phyloP scores from a whole-genome alignment of 305 asterid species.

The Fraxinus velutina region DNA sequence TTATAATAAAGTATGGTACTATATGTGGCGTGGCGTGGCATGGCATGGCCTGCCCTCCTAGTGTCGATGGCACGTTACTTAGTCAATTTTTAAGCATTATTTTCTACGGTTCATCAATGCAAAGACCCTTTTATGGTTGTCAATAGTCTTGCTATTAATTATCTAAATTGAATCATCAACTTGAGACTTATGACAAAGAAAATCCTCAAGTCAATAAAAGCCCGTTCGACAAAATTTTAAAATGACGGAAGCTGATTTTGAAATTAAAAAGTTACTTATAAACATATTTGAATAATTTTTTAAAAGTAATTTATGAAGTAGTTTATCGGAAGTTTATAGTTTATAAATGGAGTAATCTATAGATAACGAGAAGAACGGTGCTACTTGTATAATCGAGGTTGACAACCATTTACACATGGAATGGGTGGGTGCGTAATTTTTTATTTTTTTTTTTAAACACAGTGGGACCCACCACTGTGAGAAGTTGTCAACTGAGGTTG shows the following conservation, averaged over 20 bases:
- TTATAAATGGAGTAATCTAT: no score
- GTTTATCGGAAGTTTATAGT: no score
- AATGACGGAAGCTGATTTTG: neutral
- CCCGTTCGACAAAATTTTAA: neutral
- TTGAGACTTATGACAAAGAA: conserved; percentile 8
- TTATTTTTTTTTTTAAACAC: no score
- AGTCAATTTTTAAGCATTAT: neutral
- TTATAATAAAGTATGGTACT: conserved; percentile 11
- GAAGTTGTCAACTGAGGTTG: no score
- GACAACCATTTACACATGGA: no score
- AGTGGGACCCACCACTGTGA: no score
- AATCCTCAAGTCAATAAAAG: neutral
- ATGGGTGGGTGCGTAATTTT: no score
- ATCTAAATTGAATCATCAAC: neutral
- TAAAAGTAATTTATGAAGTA: neutral
- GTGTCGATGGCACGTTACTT: neutral
- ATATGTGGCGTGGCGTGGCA: neutral
- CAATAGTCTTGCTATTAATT: neutral
- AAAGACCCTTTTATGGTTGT: neutral
- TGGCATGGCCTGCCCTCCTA: neutral
- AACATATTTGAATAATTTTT: neutral
- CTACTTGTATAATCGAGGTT: no score
- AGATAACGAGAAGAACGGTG: no score
- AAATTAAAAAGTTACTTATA: neutral
- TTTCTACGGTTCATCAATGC: neutral